Percentiles rank a stretch among this genome's conserved stretches.
Conservation (phyloP, 148 eudicot genomes). For the Rhododendron molle region DNA sequence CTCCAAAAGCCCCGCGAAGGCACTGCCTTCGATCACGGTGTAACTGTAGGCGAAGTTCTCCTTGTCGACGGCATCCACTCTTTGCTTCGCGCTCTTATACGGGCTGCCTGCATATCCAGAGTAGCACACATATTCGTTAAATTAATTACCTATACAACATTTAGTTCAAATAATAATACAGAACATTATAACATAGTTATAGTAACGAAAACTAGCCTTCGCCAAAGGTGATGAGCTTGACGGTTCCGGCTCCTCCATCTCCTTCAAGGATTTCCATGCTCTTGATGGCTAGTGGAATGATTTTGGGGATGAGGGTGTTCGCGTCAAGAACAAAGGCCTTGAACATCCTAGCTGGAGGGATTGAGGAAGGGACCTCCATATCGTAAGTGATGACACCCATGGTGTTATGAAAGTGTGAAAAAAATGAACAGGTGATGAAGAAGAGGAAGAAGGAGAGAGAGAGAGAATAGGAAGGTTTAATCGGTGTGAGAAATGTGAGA, state of each 20-base stretch:
- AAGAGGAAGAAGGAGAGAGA: too few species aligned
- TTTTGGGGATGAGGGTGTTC: neutral
- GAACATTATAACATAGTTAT: neutral
- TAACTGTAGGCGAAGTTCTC: conserved; percentile 6
- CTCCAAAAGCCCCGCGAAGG: neutral
- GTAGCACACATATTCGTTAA: neutral
- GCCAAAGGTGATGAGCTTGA: conserved; percentile 9
- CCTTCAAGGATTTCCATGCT: conserved; percentile 8
- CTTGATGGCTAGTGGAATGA: conserved; percentile 5
- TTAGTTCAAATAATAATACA: neutral
- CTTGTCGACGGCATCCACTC: conserved; percentile 13
- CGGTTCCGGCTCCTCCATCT: conserved; percentile 5
- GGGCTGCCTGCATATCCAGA: neutral
- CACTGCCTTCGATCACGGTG: conserved; percentile 7
- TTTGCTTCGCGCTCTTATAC: neutral
- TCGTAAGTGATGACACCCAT: too few species aligned
- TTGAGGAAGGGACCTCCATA: too few species aligned
- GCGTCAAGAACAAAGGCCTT: neutral
- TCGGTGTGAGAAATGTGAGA: too few species aligned
- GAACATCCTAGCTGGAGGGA: neutral
- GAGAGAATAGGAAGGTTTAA: too few species aligned
- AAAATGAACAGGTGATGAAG: too few species aligned
- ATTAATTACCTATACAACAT: neutral
- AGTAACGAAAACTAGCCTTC: neutral
- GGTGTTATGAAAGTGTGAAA: too few species aligned